Base-by-base conservation (phyloP, 2,329 filamentous ascomycete species). In the Colletotrichum chrysophilum region DNA sequence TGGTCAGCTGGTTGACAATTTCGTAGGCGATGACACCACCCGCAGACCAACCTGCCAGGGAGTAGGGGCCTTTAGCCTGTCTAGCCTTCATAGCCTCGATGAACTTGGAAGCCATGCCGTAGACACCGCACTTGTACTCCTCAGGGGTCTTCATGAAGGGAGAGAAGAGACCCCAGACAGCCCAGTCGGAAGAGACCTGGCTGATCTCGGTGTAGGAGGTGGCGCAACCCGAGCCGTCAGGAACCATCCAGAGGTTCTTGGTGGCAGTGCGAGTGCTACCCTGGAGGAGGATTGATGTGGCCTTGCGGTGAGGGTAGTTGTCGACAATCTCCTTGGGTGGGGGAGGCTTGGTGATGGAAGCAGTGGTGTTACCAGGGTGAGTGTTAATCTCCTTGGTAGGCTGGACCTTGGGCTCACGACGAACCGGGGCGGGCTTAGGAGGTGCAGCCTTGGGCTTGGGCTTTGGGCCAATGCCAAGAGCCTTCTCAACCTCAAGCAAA, bases 11-110 rank as follows among this genome's bases (percentile, higher is more conserved):
- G 70, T 89, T 89, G 18, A 91, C 89, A 12, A 92, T 91, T 78
- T 94, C 92, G 79, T 91, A 95, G 56, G 93, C 93, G 75, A 93
- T 92, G 64, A 95, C 93, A 43, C 94, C 94, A 30, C 94, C 94
- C 2, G 93, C 94, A n/a, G 91, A 94, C 94, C 94, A 96, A 28
- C 94, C 94, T 18, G 91, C 90, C 1, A 95, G 84, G 66, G 89
- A 88, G 83, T 94, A 95, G 1, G 93, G 92, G 0, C 94, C 94
- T 26, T 86, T 80, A 4, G 93, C 91, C 83, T 95, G 93, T 66
- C 93, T 92, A 7, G 91, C 90, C 83, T 92, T 93, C 83, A 95
- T 94, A 84, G 95, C 81, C 74, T 14, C 76, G 58, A 84, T 79
- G 55, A 79, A 93, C 78, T 90, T 87, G 43, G 86, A 82, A 34